Conservation (phyloP, 768 basidiomycete genomes). For the Kwoniella newhampshirensis region DNA sequence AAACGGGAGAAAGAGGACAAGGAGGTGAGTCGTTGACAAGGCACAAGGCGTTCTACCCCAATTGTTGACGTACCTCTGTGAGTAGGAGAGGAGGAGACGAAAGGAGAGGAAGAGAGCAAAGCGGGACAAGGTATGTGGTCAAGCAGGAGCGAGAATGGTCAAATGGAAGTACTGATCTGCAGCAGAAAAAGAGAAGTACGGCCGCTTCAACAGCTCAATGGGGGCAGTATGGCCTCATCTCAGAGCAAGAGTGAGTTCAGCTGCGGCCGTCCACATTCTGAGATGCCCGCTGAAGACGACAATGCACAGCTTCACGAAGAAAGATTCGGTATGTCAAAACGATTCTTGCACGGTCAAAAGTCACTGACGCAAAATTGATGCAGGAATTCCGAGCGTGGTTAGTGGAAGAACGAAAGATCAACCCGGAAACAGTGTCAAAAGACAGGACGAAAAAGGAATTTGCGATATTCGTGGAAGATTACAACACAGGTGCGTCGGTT, state of each 20-base stretch:
- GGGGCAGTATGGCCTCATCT: constrained; percentile 87
- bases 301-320: constrained; percentile 68
- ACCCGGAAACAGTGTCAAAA: constrained; percentile 82
- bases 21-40: constrained; percentile 16
- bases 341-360: neutral
- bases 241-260: constrained; percentile 73
- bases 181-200: constrained; percentile 69
- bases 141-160: neutral
- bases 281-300: neutral
- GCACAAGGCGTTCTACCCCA: too few species aligned
- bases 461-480: constrained; percentile 63
- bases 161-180: constrained; percentile 29
- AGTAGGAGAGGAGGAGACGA: constrained; percentile 33
- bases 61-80: neutral
- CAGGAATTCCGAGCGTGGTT: constrained; percentile 89
- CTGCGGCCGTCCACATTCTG: constrained; percentile 5
- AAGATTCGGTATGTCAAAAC: constrained; percentile 57
- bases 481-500: constrained; percentile 47
- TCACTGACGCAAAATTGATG: neutral
- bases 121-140: constrained; percentile 62
- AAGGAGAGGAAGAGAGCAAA: constrained; percentile 50
- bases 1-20: constrained; percentile 17
- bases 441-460: constrained; percentile 86
- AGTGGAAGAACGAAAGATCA: constrained; percentile 85
- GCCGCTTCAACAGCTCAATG: constrained; percentile 66